Evolutionary conservation across 2,329 filamentous ascomycete species (phyloP), one percentile per base, ranked within the genome.

Genomic region (Beauveria scarabaeidicola): DNA sequence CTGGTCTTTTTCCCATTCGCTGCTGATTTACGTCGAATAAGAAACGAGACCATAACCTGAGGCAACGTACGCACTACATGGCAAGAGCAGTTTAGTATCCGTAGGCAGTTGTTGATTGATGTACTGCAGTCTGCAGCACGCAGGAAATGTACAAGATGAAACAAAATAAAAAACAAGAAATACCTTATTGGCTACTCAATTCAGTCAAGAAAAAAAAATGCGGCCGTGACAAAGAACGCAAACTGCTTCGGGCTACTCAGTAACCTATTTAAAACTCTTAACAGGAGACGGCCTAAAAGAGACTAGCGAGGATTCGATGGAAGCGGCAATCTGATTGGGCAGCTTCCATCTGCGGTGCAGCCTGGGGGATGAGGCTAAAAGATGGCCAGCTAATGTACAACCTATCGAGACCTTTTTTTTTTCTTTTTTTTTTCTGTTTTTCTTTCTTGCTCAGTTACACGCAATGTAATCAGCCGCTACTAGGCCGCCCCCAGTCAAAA

Each of bases 311-410:
- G 38, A 51, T 43, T 43, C n/a, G 38, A 36, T 58, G 46, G 47
- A 51, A 58, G 36, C 46, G 46, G 55, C 55, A 43, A 36, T 51
- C 23, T 58, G 40, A 58, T 58, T 58, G 55, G 55, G 23, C 25
- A 19, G 36, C 11, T n/a, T 46, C 29, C 32, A 38, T 40, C 40
- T 46, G n/a, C 41, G 38, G 53, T 23, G 29, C 41, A 48, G 54
- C 54, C 44, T 50, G 47, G 25, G 17, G 13, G 23, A 32, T 43
- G 47, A 43, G 46, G 51, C 36, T 21, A 52, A 15, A 17, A 48
- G 23, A 29, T 10, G 27, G 27, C 25, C 9, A 50, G 17, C 27
- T 50, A 21, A 29, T 29, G 27, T 29, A 10, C n/a, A n/a, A n/a
- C 10, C 9, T 29, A 11, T 11, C 29, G 10, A 32, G 29, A 32